Percentiles rank a stretch among this genome's conserved stretches.
phyloP scores from a whole-genome alignment of 1,284 basidiomycete genomes.

The Sanghuangporus weigelae region DNA sequence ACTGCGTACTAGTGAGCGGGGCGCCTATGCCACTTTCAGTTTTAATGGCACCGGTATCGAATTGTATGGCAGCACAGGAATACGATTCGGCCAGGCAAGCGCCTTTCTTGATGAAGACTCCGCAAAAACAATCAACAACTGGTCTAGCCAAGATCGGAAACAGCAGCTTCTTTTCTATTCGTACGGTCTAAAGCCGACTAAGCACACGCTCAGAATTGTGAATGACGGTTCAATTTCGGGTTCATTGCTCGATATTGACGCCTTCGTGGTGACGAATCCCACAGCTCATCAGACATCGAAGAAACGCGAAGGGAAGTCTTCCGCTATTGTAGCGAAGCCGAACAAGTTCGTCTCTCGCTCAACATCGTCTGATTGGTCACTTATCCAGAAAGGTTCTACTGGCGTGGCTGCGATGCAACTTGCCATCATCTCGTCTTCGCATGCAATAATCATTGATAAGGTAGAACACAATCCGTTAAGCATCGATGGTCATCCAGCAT shows the following conservation, averaged over 20 bases:
- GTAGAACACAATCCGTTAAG: conserved; percentile 79
- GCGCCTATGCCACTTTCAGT: conserved; percentile 50
- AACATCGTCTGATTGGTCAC: conserved; percentile 36
- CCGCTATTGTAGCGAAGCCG: conserved; percentile 12
- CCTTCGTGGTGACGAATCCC: conserved; percentile 53
- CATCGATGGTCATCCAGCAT: conserved; percentile 69
- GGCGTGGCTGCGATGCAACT: conserved; percentile 85
- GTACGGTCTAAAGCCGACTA: conserved; percentile 45
- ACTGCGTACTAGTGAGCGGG: conserved; percentile 21
- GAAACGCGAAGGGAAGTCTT: neutral
- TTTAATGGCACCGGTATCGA: conserved; percentile 71
- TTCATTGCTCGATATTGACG: conserved; percentile 51
- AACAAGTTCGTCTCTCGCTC: conserved; percentile 15
- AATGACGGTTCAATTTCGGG: conserved; percentile 43
- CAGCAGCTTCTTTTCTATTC: conserved; percentile 66
- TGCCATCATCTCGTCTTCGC: conserved; percentile 61
- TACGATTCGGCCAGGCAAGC: conserved; percentile 46
- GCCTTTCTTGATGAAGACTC: conserved; percentile 56
- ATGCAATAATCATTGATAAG: conserved; percentile 75
- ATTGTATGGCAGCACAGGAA: conserved; percentile 63
- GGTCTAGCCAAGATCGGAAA: conserved; percentile 32
- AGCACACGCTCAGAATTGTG: conserved; percentile 60
- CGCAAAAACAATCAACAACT: conserved; percentile 41
- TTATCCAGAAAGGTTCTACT: conserved; percentile 57
- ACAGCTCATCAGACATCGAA: neutral